Evolutionary conservation across 2,329 filamentous ascomycete genomes (phyloP).

Genomic region (Sarocladiaceae sp.): DNA sequence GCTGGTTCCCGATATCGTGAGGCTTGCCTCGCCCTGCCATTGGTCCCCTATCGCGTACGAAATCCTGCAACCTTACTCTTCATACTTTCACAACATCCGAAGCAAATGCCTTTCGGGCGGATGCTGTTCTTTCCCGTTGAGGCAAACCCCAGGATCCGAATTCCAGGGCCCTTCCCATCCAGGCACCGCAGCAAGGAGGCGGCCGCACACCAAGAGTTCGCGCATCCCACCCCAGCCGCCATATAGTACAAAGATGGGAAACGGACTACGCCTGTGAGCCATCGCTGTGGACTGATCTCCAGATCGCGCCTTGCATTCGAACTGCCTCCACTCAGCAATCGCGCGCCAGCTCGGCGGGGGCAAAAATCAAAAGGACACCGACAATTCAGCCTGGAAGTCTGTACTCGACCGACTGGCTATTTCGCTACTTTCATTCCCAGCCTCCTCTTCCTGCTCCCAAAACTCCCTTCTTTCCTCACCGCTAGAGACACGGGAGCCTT

Average conservation of each 20-base stretch:
- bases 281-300: background rate
- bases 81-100: background rate
- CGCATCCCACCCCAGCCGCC: background rate
- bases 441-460: background rate
- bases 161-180: background rate
- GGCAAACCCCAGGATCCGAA: background rate
- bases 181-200: too few species aligned
- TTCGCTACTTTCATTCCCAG: background rate
- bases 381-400: background rate
- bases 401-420: background rate
- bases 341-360: background rate
- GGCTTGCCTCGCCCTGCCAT: background rate
- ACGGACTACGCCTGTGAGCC: background rate
- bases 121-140: background rate
- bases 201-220: too few species aligned
- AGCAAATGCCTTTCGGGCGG: background rate
- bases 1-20: slow-evolving; percentile 1
- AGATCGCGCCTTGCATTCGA: background rate
- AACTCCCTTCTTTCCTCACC: too few species aligned
- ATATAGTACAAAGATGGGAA: slow-evolving; percentile 1
- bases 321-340: background rate
- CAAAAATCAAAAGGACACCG: slow-evolving; percentile 4
- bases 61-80: background rate
- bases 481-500: too few species aligned
- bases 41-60: background rate